These are phyloP conservation scores for Phytophthora macrochlamydospora DNA, from an alignment of 352 stramenopile species.

Conservation along the genomic window DNA sequence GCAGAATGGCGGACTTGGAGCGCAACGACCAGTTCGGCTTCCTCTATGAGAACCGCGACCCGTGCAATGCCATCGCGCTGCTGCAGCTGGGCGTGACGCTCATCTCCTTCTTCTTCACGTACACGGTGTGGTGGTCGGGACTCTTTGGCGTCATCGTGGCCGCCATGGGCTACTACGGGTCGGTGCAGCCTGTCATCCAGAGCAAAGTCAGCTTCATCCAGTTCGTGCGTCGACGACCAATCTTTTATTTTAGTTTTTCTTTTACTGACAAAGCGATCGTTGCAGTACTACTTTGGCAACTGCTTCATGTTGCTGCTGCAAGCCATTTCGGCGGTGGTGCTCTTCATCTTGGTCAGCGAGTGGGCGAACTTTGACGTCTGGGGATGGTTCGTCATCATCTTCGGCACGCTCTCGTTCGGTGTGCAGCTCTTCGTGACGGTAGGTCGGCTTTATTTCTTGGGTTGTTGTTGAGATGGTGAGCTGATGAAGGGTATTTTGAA, in stretches of 20 bases:
- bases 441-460: conserved; percentile 1
- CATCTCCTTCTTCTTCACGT: conserved; percentile 82
- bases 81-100: conserved; percentile 72
- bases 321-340: conserved; percentile 68
- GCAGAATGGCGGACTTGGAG: conserved; percentile 74
- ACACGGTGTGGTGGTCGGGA: conserved; percentile 80
- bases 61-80: conserved; percentile 83
- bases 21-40: conserved; percentile 75
- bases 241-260: neutral
- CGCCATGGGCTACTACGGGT: conserved; percentile 84
- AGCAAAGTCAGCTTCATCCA: conserved; percentile 91
- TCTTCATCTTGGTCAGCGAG: conserved; percentile 78
- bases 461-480: neutral
- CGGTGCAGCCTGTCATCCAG: conserved; percentile 81
- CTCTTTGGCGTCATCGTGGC: conserved; percentile 83
- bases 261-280: neutral
- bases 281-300: conserved; percentile 87
- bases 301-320: conserved; percentile 87
- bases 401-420: conserved; percentile 70
- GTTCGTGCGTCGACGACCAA: conserved; percentile 54
- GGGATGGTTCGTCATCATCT: conserved; percentile 72
- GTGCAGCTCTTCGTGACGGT: conserved; percentile 78
- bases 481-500: neutral
- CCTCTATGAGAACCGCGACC: conserved; percentile 85
- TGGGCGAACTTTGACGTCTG: conserved; percentile 80